A percentile compares a stretch with the other conserved stretches of the same genome.
Evolutionary conservation across 2,329 filamentous ascomycete genomes (phyloP).

Genomic region (Hypoxylon sp.): DNA sequence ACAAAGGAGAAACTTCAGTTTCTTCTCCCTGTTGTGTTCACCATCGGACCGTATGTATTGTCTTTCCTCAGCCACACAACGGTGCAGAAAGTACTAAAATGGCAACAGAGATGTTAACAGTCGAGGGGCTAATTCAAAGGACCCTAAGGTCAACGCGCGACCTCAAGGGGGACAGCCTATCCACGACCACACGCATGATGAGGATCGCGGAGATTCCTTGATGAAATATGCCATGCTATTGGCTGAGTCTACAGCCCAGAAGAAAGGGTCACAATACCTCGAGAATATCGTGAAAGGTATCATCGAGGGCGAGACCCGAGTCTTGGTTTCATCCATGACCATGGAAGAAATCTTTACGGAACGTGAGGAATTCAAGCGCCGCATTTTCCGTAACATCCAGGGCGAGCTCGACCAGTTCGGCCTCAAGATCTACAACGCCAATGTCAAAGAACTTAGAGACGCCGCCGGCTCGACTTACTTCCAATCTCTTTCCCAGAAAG

Average conservation of each 20-base stretch:
- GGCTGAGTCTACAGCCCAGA: constrained; percentile 69
- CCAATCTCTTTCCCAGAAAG: constrained; percentile 83
- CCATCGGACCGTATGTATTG: constrained; percentile 75
- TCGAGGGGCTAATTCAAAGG: constrained; percentile 63
- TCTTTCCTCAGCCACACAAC: neutral
- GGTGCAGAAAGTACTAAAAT: constrained; percentile 20
- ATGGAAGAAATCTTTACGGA: constrained; percentile 92
- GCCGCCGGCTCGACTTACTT: constrained; percentile 88
- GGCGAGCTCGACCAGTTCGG: constrained; percentile 86
- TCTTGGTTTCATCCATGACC: constrained; percentile 89
- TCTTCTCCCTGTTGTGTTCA: constrained; percentile 86
- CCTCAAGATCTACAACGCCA: constrained; percentile 80
- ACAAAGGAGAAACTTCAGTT: constrained; percentile 91
- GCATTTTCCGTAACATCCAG: constrained; percentile 82
- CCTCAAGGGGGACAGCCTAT: constrained; percentile 15
- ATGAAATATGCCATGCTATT: constrained; percentile 88
- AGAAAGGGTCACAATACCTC: constrained; percentile 70
- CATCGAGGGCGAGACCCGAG: constrained; percentile 89
- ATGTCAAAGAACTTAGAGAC: constrained; percentile 89
- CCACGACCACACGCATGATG: constrained; percentile 52
- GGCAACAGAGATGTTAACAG: constrained; percentile 70
- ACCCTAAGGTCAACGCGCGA: constrained; percentile 30
- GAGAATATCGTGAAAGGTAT: constrained; percentile 91
- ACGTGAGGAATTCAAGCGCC: constrained; percentile 81
- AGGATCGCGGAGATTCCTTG: constrained; percentile 73